Percentiles rank a stretch among this genome's conserved stretches.
phyloP scores from a whole-genome alignment of 169 alveolate genomes.

The Eimeria sp. region DNA sequence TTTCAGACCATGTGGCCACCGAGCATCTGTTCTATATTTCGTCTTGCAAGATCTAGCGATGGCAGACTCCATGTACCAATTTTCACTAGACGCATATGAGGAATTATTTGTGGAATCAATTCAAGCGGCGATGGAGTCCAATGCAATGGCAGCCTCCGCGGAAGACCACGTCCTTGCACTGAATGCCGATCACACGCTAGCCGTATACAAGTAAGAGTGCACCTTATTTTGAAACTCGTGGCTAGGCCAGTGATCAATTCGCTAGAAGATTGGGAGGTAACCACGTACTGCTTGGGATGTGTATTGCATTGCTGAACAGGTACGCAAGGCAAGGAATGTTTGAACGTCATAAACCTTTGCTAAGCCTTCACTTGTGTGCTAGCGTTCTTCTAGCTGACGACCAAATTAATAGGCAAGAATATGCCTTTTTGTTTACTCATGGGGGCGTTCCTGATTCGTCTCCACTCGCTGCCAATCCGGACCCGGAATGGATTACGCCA shows the following conservation, averaged over 20 bases:
- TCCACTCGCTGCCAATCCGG: constrained; percentile 92
- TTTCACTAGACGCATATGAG: constrained; percentile 95
- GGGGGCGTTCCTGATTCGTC: constrained; percentile 92
- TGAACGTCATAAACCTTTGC: constrained; percentile 96
- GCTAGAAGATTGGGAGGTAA: background rate
- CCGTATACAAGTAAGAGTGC: constrained; percentile 84
- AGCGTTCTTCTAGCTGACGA: constrained; percentile 91
- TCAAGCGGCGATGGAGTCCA: constrained; percentile 88
- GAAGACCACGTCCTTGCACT: constrained; percentile 92
- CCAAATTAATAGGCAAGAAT: constrained; percentile 92
- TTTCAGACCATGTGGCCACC: constrained; percentile 93
- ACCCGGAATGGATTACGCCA: constrained; percentile 94
- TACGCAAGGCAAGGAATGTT: constrained; percentile 95
- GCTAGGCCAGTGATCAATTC: background rate
- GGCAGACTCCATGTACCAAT: constrained; percentile 97
- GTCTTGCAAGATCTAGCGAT: constrained; percentile 94
- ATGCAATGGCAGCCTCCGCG: constrained; percentile 86
- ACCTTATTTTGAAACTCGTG: background rate
- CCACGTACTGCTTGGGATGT: background rate
- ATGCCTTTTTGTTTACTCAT: constrained; percentile 94
- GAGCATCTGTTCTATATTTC: constrained; percentile 96
- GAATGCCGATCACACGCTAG: constrained; percentile 90
- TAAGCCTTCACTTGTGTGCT: constrained; percentile 94
- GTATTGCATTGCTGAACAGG: constrained; percentile 51
- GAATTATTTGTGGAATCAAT: constrained; percentile 93